phyloP scores from a whole-genome alignment of 805 yeast genomes.

The Suhomyces sp. region DNA sequence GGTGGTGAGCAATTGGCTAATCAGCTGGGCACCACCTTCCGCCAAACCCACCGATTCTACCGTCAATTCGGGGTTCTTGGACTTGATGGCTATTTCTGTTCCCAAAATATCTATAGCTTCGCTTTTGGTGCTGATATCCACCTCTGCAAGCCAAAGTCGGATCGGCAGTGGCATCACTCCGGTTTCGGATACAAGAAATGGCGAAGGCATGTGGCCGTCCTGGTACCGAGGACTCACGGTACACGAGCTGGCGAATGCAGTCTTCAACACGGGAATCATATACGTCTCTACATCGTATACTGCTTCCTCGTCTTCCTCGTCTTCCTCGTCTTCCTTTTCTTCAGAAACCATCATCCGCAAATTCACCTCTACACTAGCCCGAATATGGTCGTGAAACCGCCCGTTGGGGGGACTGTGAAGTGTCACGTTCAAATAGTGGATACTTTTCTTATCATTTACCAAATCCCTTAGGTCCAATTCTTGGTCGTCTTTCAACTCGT shows the following conservation, averaged over 20 bases:
- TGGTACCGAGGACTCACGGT: conserved; percentile 25
- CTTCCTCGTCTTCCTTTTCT: conserved; percentile 11
- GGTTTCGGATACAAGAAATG: conserved; percentile 26
- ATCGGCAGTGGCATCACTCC: conserved; percentile 30
- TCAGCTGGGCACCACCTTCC: background rate
- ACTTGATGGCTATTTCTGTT: conserved; percentile 18
- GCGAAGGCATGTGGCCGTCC: conserved; percentile 34
- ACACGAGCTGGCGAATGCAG: conserved; percentile 21
- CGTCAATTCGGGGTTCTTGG: conserved; percentile 27
- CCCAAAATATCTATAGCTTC: conserved; percentile 13
- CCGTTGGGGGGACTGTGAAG: conserved; percentile 20
- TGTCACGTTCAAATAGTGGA: conserved; percentile 19
- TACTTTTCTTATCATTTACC: conserved; percentile 6
- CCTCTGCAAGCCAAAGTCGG: conserved; percentile 26
- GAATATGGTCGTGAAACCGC: conserved; percentile 5
- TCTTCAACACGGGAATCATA: conserved; percentile 21
- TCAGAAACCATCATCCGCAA: conserved; percentile 24
- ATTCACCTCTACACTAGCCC: conserved; percentile 15
- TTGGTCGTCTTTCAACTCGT: conserved; percentile 38
- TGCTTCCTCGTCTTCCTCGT: conserved; percentile 14
- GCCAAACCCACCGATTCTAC: conserved; percentile 13
- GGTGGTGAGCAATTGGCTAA: conserved; percentile 29
- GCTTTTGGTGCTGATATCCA: background rate
- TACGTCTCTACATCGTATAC: conserved; percentile 23
- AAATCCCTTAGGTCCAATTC: conserved; percentile 23